Evolutionary conservation across 768 basidiomycete species (phyloP), one percentile per base, ranked within the genome.

Genomic region (Xerocomellus chrysenteron): DNA sequence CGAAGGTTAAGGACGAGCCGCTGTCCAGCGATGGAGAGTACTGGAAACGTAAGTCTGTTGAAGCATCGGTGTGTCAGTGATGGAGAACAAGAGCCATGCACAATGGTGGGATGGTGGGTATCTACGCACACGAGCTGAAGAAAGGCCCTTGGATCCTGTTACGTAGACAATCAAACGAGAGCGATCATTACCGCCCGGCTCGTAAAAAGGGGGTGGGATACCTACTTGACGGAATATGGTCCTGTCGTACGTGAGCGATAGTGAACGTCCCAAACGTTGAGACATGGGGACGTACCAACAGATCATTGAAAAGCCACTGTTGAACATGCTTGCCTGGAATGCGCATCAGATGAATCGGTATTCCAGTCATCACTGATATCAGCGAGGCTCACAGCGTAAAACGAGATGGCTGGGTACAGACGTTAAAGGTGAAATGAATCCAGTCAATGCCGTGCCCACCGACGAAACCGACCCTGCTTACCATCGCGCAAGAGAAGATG

Each of bases 401-500:
- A 66, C 26, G 57, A 13, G 3, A 58, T 3, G 2, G 65, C 65
- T 66, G 16, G 35, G 3, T 32, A n/a, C n/a, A n/a, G 7, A 43
- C 2, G 10, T 30, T 30, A 30, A 30, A 30, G 30, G 30, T 30
- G 9, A 30, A 30, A 40, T 5, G 10, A 9, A 40, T 30, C 4
- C 30, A 30, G 9, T 30, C 9, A 30, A 9, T 10, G 30, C 10
- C 30, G 9, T 30, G 30, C 30, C 30, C 9, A 10, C 30, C 30
- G 30, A 30, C 30, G 30, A 30, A 30, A 9, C 30, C 2, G 30
- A 30, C 7, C 10, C 10, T 24, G 3, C 64, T 57, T 46, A 69
- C 68, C 67, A n/a, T 69, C 69, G 47, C 67, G 59, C n/a, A 47
- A 17, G 16, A 69, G 68, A 39, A 60, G 47, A 35, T 7, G 37